phyloP scores from a whole-genome alignment of 2,329 filamentous ascomycete genomes.

The Epichloe gansuensis region DNA sequence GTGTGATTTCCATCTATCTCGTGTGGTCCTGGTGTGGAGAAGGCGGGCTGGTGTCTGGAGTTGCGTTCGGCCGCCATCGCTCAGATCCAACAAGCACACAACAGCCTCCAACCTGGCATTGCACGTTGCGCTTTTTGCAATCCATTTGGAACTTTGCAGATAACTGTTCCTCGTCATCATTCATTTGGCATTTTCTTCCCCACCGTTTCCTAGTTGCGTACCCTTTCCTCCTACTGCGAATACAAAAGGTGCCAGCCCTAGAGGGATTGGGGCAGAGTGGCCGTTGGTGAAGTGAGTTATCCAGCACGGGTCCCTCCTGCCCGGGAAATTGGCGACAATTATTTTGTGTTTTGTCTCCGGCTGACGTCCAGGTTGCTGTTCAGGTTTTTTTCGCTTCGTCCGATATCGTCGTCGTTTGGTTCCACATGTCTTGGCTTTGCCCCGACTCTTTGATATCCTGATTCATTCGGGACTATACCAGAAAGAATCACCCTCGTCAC shows the following conservation, averaged over 20 bases:
- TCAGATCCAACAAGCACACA: background rate
- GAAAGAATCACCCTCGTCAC: background rate
- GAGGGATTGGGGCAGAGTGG: background rate
- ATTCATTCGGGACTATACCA: background rate
- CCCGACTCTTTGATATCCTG: constrained; percentile 9
- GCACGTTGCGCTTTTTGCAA: background rate
- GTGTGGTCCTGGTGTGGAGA: background rate
- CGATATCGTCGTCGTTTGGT: constrained; percentile 8
- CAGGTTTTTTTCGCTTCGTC: constrained; percentile 1
- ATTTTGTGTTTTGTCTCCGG: constrained; percentile 1
- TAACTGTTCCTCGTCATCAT: background rate
- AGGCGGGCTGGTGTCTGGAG: background rate
- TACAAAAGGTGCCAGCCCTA: background rate
- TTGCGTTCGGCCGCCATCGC: background rate
- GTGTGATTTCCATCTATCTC: background rate
- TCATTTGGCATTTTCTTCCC: background rate
- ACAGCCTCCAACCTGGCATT: background rate
- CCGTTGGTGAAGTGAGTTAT: background rate
- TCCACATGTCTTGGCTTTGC: constrained; percentile 19
- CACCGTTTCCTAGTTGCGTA: background rate
- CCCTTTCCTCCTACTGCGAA: background rate
- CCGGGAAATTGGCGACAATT: background rate
- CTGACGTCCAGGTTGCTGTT: constrained; percentile 2
- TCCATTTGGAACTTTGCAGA: background rate
- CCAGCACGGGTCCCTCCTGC: background rate